Conservation (phyloP, 768 basidiomycete genomes). For the Leccinum fibrillosum region DNA sequence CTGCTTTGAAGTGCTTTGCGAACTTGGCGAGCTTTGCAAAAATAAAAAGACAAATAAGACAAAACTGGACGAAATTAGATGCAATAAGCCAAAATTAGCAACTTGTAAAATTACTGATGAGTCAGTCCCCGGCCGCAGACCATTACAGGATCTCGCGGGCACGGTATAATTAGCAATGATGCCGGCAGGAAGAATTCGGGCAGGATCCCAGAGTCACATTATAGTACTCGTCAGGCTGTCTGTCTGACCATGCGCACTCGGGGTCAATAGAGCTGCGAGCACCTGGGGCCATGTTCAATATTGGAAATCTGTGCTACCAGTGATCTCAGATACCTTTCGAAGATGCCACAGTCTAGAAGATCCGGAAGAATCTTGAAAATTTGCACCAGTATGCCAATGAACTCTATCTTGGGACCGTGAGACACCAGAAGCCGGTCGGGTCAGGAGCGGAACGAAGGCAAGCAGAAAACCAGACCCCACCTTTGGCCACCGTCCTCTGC, state of each 20-base stretch:
- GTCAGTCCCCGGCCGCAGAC: background rate
- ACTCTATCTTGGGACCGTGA: background rate
- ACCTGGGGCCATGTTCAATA: background rate
- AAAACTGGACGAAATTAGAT: too few relatives aligned
- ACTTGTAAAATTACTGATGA: too few relatives aligned
- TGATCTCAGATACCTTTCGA: background rate
- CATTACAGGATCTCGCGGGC: background rate
- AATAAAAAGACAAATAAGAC: too few relatives aligned
- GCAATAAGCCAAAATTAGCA: too few relatives aligned
- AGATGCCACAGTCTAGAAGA: background rate
- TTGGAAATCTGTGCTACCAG: background rate
- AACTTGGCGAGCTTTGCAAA: too few relatives aligned
- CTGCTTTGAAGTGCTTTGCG: too few relatives aligned
- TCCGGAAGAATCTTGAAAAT: background rate
- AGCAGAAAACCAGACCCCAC: too few relatives aligned
- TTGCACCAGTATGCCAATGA: background rate
- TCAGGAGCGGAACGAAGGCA: too few relatives aligned
- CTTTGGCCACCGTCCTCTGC: too few relatives aligned
- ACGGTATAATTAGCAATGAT: background rate
- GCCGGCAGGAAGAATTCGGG: background rate
- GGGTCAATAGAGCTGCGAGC: background rate
- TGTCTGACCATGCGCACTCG: background rate
- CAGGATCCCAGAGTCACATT: background rate
- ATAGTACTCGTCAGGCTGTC: background rate
- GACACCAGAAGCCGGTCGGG: too few relatives aligned